A percentile compares a stretch with the other conserved stretches of the same genome.
These are phyloP conservation scores for Soucietia sequanensis DNA, from an alignment of 805 yeast genomes.

Conservation along the genomic window DNA sequence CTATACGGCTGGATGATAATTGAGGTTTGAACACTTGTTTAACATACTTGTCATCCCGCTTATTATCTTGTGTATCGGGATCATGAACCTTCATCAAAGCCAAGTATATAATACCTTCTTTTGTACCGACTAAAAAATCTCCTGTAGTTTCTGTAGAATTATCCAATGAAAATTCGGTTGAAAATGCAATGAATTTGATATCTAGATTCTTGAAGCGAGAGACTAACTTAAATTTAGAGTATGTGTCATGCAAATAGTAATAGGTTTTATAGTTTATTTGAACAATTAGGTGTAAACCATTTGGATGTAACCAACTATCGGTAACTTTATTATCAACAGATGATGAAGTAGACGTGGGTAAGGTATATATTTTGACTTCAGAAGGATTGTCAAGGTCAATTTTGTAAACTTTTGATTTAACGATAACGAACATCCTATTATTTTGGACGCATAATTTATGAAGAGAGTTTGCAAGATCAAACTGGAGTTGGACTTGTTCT, in stretches of 20 bases:
- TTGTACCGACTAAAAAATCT: constrained; percentile 28
- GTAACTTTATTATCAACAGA: constrained; percentile 13
- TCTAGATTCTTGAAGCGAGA: constrained; percentile 30
- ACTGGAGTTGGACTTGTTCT: constrained; percentile 41
- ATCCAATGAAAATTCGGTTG: constrained; percentile 5
- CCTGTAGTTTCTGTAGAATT: constrained; percentile 18
- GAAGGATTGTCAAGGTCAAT: constrained; percentile 39
- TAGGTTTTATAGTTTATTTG: constrained; percentile 23
- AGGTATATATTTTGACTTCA: constrained; percentile 20
- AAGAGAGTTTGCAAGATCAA: constrained; percentile 26
- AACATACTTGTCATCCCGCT: constrained; percentile 35
- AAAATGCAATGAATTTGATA: constrained; percentile 24
- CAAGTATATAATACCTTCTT: constrained; percentile 27
- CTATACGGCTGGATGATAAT: constrained; percentile 6
- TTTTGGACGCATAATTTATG: constrained; percentile 26
- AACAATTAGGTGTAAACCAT: constrained; percentile 32
- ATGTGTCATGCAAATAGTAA: constrained; percentile 31
- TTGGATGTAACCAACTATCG: constrained; percentile 37
- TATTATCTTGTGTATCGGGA: constrained; percentile 21
- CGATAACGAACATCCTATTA: constrained; percentile 33
- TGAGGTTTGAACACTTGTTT: constrained; percentile 23
- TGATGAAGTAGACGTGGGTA: constrained; percentile 17
- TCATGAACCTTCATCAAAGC: constrained; percentile 29
- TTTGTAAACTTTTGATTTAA: constrained; percentile 18
- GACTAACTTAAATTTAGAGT: constrained; percentile 31